Evolutionary conservation across 331 rosid species (phyloP).

Genomic region (Dryas integrifolia): DNA sequence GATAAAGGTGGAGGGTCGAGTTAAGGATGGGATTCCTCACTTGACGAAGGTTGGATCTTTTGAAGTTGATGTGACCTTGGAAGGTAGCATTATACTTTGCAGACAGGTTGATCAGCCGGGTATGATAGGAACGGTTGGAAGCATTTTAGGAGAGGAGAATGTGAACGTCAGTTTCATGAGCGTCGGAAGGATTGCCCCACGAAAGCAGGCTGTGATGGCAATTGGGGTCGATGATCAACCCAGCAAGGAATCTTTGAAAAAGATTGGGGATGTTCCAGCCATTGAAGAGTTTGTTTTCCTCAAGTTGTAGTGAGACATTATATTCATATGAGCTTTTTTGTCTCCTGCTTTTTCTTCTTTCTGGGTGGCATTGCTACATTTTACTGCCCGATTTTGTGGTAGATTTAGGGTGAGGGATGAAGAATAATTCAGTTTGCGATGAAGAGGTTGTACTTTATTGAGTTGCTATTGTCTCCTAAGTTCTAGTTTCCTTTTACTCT

Average conservation of each 20-base stretch:
- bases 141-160: conserved; percentile 85
- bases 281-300: conserved; percentile 89
- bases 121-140: conserved; percentile 86
- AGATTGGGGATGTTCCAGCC: conserved; percentile 83
- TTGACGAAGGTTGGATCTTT: conserved; percentile 92
- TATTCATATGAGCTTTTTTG: not conserved
- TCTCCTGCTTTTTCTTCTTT: not conserved
- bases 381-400: conserved; percentile 36
- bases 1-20: conserved; percentile 81
- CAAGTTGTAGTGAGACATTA: conserved; percentile 52
- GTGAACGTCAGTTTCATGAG: conserved; percentile 94
- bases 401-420: conserved; percentile 29
- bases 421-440: conserved; percentile 19
- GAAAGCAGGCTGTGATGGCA: conserved; percentile 98
- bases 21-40: conserved; percentile 90
- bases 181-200: conserved; percentile 92
- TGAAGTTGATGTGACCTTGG: conserved; percentile 94
- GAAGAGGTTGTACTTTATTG: not conserved
- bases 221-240: conserved; percentile 95
- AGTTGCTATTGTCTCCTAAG: not conserved
- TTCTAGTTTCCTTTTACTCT: not conserved
- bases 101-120: conserved; percentile 99
- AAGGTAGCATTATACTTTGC: conserved; percentile 86
- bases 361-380: conserved; percentile 22
- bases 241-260: conserved; percentile 62